Base-by-base conservation (phyloP, 257 asterid species). In the Nicotiana attenuata region DNA sequence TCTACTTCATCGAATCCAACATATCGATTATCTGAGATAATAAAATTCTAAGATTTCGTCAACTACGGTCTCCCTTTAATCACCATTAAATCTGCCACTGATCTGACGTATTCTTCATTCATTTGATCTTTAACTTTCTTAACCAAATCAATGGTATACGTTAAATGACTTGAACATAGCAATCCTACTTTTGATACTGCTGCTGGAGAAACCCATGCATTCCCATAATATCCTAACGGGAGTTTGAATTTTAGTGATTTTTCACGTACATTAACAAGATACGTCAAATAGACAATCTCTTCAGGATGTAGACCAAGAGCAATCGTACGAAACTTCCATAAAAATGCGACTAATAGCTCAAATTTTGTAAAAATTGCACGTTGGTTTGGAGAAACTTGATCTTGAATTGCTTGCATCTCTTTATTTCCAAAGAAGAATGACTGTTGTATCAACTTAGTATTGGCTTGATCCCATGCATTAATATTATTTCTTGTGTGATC, bases 301-400 rank as follows among this genome's bases (percentile, higher is more conserved):
- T 57, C 10, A 0, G 82, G 86, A n/a, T 83, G 19, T 5, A 35
- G 13, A 8, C 67, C 65, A 1, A 85, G 83, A 5, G 86, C 81
- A 19, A 76, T 55, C 0, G 87, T 84, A 33, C 84, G 82, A 31
- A 80, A 81, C 56, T 81, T 81, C 82, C 85, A 85, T 20, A 81
- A 26, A 47, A 82, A 85, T 0, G 81, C 85, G 0, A 65, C 13
- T 24, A 85, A 17, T 2, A 85, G 26, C 13, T 81, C 82, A 2
- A 81, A 85, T 50, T 53, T 45, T 10, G 7, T 47, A 11, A 60
- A 17, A 17, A 1, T 63, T 20, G 5, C 13, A 22, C 19, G 53
- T 15, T 11, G 16, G 4, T 10, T 19, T 45, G 13, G 4, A 22
- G 52, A 15, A 10, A 75, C 57, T 0, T 57, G 82, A 22, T 41